Evolutionary conservation across 78 protist genomes (phyloP), one percentile per base, ranked within the genome.

Genomic region (Dictyostelium capitatum): DNA sequence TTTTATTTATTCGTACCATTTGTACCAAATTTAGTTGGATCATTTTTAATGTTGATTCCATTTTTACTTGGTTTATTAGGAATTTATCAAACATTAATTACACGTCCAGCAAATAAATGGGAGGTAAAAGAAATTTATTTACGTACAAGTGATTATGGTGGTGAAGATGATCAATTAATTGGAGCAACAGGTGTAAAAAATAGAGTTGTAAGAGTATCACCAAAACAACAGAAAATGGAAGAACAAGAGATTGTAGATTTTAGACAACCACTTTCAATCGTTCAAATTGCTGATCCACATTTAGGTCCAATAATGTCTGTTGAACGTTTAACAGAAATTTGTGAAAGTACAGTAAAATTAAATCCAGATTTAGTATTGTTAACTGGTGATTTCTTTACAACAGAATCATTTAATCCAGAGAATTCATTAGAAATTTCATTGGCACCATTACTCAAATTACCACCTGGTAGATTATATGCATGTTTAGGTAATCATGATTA

Each of bases 241-340:
- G 72, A 28, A n/a, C 56, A 53, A 17, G 93, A 79, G 8, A 75
- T 80, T 30, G 80, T 62, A 6, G 95, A 90, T 20, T 81, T 62
- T 43, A 72, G 62, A 30, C 95, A 72, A 46, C 95, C 95, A 30
- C 80, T 95, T 8, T 83, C 89, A 6, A 95, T 95, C 69, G 37
- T 95, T 28, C 97, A 95, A 32, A 95, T 95, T 0, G 75, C 97
- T 5, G 97, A 95, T 64, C 97, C 96, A 43, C 97, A 95, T 64
- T 3, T 95, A 14, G 97, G 97, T 12, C 96, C 91, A 54, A 95
- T 95, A 47, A 95, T 95, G 95, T 95, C 97, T 25, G 23, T 83
- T 11, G 91, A 80, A 17, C 75, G 97, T 74, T 25, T 95, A 19
- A 53, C 80, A 20, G 80, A 56, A 48, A 83, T 95, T 20, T 92